Conservation (phyloP, 352 stramenopile genomes). For the Phytophthora pluvialis region DNA sequence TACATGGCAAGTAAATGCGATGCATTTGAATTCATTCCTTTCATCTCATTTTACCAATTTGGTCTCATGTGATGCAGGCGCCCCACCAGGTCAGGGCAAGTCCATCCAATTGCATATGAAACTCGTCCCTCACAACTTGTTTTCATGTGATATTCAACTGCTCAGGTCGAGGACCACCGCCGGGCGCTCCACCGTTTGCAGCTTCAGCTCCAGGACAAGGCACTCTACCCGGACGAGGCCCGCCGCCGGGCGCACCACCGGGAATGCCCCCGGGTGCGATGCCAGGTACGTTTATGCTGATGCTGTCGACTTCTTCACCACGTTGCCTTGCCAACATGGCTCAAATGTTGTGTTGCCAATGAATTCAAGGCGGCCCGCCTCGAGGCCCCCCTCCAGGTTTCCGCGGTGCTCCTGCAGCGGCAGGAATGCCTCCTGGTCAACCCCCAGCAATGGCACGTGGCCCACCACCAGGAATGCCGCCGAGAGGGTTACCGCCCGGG, state of each 20-base stretch:
- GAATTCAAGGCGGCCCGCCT: conserved; percentile 29
- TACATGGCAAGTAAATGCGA: too few species aligned
- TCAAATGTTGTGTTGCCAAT: background rate
- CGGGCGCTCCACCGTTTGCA: conserved; percentile 20
- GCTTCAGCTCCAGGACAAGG: conserved; percentile 11
- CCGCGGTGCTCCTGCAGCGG: conserved; percentile 1
- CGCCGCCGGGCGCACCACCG: conserved; percentile 29
- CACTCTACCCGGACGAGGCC: conserved; percentile 27
- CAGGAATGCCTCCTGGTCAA: conserved; percentile 10
- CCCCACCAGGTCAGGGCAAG: too few species aligned
- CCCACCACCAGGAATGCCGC: conserved; percentile 46
- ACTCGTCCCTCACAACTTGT: too few species aligned
- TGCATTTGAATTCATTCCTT: too few species aligned
- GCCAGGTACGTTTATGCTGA: conserved; percentile 7
- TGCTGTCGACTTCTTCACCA: too few species aligned
- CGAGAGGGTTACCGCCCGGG: conserved; percentile 30
- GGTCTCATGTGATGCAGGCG: too few species aligned
- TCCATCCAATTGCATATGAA: too few species aligned
- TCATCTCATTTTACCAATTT: too few species aligned
- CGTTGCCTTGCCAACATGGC: background rate
- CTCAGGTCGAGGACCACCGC: conserved; percentile 33
- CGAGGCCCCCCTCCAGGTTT: conserved; percentile 16
- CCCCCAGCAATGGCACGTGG: conserved; percentile 27
- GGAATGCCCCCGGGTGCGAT: conserved; percentile 19
- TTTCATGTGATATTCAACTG: too few species aligned